Evolutionary conservation across 768 basidiomycete genomes (phyloP).

Genomic region (Tephrocybe rancida): DNA sequence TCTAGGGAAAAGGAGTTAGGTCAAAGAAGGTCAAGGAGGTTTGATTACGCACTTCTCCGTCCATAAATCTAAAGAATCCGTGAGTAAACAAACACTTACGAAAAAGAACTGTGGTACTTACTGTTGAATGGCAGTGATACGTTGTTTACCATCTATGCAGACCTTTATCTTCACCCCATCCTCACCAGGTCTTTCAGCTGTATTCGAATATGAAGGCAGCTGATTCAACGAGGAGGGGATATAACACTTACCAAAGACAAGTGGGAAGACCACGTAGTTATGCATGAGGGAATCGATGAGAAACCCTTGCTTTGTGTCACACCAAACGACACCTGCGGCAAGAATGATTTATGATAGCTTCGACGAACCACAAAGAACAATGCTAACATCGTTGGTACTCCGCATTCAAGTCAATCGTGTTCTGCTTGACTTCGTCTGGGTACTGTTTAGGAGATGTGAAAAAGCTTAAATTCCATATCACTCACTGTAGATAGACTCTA

Average conservation of each 20-base stretch:
- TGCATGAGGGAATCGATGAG: conserved; percentile 67
- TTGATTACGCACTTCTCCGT: conserved; percentile 49
- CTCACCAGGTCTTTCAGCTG: conserved; percentile 40
- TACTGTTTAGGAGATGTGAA: not conserved
- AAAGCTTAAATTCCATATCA: not conserved
- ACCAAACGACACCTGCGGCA: conserved; percentile 63
- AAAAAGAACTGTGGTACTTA: conserved; percentile 21
- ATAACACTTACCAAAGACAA: conserved; percentile 55
- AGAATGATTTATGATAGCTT: not conserved
- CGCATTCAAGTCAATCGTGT: conserved; percentile 56
- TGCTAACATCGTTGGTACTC: conserved; percentile 65
- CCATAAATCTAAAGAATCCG: conserved; percentile 46
- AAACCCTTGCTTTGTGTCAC: conserved; percentile 56
- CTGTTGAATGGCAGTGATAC: conserved; percentile 67
- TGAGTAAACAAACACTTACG: not conserved
- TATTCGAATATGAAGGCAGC: conserved; percentile 1
- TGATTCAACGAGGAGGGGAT: not conserved
- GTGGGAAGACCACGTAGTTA: conserved; percentile 68
- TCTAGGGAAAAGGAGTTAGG: conserved; percentile 3
- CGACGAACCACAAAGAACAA: not conserved
- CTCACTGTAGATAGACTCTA: conserved; percentile 45
- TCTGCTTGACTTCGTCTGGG: conserved; percentile 50
- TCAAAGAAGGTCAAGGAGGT: conserved; percentile 1
- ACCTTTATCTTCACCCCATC: conserved; percentile 47
- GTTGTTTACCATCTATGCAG: conserved; percentile 77